A percentile compares a stretch with the other conserved stretches of the same genome.
Conservation (phyloP, 1,284 basidiomycete genomes). For the Malassezia equina region DNA sequence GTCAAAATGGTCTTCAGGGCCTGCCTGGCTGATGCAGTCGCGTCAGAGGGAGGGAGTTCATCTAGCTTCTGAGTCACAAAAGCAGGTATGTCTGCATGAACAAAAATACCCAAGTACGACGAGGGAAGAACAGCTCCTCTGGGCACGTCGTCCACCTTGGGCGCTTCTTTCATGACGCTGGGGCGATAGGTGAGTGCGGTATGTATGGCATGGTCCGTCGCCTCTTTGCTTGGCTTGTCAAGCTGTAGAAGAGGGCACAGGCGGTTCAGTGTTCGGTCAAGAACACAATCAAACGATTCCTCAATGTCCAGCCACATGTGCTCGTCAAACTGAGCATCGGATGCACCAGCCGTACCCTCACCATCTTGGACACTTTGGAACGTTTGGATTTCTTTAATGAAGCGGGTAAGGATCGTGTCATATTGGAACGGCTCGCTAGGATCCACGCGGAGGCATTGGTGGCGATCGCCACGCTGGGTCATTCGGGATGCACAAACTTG, state of each 20-base stretch:
- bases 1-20: constrained; percentile 28
- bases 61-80: constrained; percentile 11
- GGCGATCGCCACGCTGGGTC: constrained; percentile 32
- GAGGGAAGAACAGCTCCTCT: constrained; percentile 6
- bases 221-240: constrained; percentile 11
- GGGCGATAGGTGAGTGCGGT: constrained; percentile 4
- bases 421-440: constrained; percentile 46
- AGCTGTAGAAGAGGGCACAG: constrained; percentile 17
- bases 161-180: constrained; percentile 3
- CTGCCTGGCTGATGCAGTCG: not conserved
- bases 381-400: constrained; percentile 57
- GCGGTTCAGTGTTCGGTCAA: constrained; percentile 11
- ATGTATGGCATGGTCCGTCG: constrained; percentile 16
- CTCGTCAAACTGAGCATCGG: constrained; percentile 56
- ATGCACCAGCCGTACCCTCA: constrained; percentile 37
- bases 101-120: constrained; percentile 33
- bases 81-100: constrained; percentile 20
- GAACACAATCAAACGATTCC: constrained; percentile 44
- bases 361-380: constrained; percentile 52
- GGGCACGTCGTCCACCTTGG: constrained; percentile 14
- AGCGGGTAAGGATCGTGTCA: constrained; percentile 71
- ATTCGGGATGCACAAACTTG: constrained; percentile 29
- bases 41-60: not conserved
- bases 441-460: constrained; percentile 36
- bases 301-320: constrained; percentile 60